Conservation (phyloP, 345 rosid genomes). For the Syzygium aqueum region DNA sequence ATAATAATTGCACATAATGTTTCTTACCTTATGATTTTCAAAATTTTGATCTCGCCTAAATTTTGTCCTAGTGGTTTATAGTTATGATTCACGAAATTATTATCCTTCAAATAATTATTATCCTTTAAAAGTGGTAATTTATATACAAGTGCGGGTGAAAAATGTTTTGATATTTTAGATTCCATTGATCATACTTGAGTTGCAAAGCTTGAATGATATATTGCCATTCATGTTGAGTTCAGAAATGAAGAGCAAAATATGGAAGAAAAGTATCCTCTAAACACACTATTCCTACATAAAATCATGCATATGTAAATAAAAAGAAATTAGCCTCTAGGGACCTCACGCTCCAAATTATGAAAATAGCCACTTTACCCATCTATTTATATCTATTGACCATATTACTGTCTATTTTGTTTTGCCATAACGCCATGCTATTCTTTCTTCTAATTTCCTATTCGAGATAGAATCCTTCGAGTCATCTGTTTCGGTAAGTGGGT, state of each 20-base stretch:
- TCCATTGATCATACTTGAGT: neutral
- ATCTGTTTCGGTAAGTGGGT: rapidly evolving
- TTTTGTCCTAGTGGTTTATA: neutral
- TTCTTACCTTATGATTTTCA: neutral
- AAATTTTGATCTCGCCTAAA: neutral
- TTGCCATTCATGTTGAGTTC: neutral
- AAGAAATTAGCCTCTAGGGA: neutral
- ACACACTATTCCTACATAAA: neutral
- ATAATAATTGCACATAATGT: neutral
- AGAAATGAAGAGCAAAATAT: neutral
- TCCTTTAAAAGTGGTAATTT: neutral
- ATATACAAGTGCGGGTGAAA: neutral
- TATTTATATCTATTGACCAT: too few species aligned
- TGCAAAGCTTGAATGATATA: neutral
- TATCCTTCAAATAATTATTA: neutral
- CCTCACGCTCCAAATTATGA: neutral
- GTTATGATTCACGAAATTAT: neutral
- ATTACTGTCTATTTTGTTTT: neutral
- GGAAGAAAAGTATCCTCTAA: neutral
- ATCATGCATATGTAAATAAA: neutral
- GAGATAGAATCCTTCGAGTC: neutral
- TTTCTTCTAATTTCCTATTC: neutral
- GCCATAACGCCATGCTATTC: neutral
- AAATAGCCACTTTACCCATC: neutral
- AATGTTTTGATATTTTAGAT: neutral